Conservation (phyloP, 257 asterid species). For the Nyctanthes arbortristis region DNA sequence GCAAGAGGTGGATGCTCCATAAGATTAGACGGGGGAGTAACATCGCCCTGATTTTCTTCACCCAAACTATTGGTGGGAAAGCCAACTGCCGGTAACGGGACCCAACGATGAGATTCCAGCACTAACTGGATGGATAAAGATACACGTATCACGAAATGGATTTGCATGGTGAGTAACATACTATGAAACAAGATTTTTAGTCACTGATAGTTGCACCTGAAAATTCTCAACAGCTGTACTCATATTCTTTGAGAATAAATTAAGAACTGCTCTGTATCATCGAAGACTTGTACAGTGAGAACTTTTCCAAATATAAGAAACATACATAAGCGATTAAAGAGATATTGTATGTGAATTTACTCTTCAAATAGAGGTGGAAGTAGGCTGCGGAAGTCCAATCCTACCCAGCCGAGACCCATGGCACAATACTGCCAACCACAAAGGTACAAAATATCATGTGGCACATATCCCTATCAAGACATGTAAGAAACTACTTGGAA, state of each 20-base stretch:
- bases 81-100: slow-evolving; percentile 86
- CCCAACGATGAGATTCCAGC: slow-evolving; percentile 85
- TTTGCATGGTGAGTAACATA: background rate
- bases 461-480: slow-evolving; percentile 13
- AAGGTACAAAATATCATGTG: slow-evolving; percentile 16
- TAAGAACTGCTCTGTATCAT: slow-evolving; percentile 82
- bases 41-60: slow-evolving; percentile 79
- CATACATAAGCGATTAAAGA: slow-evolving; percentile 7
- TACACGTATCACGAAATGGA: slow-evolving; percentile 26
- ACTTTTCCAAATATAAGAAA: slow-evolving; percentile 20
- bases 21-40: slow-evolving; percentile 81
- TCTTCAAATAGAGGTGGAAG: slow-evolving; percentile 99
- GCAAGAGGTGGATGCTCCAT: slow-evolving; percentile 99
- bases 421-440: slow-evolving; percentile 78
- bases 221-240: slow-evolving; percentile 86
- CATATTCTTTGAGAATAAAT: slow-evolving; percentile 85
- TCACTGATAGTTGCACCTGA: slow-evolving; percentile 55
- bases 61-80: slow-evolving; percentile 69
- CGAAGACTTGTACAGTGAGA: slow-evolving; percentile 24
- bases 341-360: slow-evolving; percentile 40
- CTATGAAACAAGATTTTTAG: background rate
- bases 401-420: slow-evolving; percentile 97
- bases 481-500: background rate
- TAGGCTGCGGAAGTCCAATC: slow-evolving; percentile 91
- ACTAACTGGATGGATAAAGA: slow-evolving; percentile 66